Evolutionary conservation across 2,329 filamentous ascomycete genomes (phyloP).

Genomic region (Talaromyces sp.): DNA sequence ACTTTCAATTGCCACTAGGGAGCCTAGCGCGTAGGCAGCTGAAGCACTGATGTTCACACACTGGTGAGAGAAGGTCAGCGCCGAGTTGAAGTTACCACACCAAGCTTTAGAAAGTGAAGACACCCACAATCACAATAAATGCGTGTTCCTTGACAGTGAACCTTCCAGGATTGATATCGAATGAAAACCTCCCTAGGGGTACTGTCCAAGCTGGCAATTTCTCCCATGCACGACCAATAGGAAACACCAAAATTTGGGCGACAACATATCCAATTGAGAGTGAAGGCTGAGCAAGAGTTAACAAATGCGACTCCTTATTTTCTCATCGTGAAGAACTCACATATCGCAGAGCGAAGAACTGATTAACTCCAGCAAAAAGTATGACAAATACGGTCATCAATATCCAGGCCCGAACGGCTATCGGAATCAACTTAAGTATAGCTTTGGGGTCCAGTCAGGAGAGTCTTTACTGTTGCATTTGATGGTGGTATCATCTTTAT

Average conservation of each 20-base stretch:
- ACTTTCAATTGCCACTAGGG: slow-evolving; percentile 62
- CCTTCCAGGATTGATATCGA: slow-evolving; percentile 47
- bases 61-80: slow-evolving; percentile 25
- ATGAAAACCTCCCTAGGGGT: slow-evolving; percentile 40
- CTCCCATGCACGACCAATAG: slow-evolving; percentile 49
- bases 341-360: slow-evolving; percentile 31
- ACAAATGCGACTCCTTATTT: background rate
- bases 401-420: slow-evolving; percentile 36
- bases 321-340: slow-evolving; percentile 10
- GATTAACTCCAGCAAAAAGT: slow-evolving; percentile 27
- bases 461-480: slow-evolving; percentile 33
- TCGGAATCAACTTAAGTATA: background rate
- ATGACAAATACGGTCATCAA: slow-evolving; percentile 30
- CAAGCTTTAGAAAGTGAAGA: slow-evolving; percentile 54
- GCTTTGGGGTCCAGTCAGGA: background rate
- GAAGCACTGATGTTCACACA: slow-evolving; percentile 41
- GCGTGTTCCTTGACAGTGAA: slow-evolving; percentile 54
- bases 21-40: slow-evolving; percentile 71
- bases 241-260: slow-evolving; percentile 65
- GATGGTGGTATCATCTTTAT: slow-evolving; percentile 37
- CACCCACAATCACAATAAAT: slow-evolving; percentile 57
- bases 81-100: too few species aligned
- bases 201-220: slow-evolving; percentile 33
- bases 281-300: slow-evolving; percentile 19
- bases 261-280: slow-evolving; percentile 36